Conservation (phyloP, 148 eudicot species). For the Drosera capensis region DNA sequence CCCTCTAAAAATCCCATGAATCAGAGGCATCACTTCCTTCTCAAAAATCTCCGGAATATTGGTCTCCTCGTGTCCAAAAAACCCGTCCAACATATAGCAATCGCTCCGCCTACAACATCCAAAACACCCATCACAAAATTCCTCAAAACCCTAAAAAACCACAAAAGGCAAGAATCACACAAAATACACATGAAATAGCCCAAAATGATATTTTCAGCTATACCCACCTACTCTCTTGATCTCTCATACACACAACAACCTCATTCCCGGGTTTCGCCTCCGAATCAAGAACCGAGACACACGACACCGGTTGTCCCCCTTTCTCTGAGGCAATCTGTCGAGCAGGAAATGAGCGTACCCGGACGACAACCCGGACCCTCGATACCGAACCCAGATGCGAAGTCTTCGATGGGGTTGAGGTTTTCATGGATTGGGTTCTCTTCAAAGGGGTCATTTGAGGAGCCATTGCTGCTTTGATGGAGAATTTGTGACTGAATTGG, state of each 20-base stretch:
- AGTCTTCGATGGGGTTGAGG: slow-evolving; percentile 17
- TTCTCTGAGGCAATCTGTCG: slow-evolving; percentile 23
- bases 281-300: slow-evolving; percentile 29
- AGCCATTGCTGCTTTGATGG: too few species aligned
- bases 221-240: slow-evolving; percentile 48
- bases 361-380: slow-evolving; percentile 52
- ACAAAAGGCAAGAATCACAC: neutral
- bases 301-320: slow-evolving; percentile 20
- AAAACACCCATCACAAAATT: neutral
- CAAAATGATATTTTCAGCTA: neutral
- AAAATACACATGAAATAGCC: neutral
- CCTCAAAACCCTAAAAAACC: slow-evolving; percentile 1
- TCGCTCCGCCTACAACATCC: slow-evolving; percentile 56
- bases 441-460: neutral
- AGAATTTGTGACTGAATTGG: too few species aligned
- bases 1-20: slow-evolving; percentile 54
- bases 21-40: slow-evolving; percentile 66
- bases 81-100: slow-evolving; percentile 63
- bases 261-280: slow-evolving; percentile 18
- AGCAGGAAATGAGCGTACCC: slow-evolving; percentile 70
- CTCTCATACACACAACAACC: slow-evolving; percentile 63
- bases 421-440: neutral
- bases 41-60: slow-evolving; percentile 42
- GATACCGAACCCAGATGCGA: slow-evolving; percentile 12
- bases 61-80: slow-evolving; percentile 50